Conservation (phyloP, 805 yeast genomes). For the Kuraishia capsulata region DNA sequence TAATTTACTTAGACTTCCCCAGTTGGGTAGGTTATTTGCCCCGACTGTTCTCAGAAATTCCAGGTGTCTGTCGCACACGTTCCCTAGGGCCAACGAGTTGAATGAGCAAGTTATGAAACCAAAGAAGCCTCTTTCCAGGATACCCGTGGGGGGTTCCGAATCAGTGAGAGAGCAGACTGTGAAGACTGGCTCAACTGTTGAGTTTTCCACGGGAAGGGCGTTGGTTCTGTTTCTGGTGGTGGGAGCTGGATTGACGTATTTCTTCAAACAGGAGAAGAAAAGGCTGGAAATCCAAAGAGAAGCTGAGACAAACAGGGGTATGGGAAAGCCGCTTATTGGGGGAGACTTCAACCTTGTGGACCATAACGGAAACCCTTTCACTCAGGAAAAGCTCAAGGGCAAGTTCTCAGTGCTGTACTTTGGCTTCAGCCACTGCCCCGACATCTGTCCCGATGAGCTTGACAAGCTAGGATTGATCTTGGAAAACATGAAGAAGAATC, state of each 20-base stretch:
- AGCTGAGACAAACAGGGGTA: conserved; percentile 78
- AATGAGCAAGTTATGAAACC: background rate
- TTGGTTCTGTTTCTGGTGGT: conserved; percentile 53
- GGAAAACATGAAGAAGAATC: conserved; percentile 44
- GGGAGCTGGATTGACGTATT: conserved; percentile 65
- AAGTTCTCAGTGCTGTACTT: conserved; percentile 83
- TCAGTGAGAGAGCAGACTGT: conserved; percentile 19
- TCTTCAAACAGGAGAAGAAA: conserved; percentile 69
- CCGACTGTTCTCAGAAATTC: too few species aligned
- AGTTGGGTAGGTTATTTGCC: too few species aligned
- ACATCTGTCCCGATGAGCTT: conserved; percentile 95
- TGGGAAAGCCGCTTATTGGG: conserved; percentile 90
- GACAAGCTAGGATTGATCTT: conserved; percentile 79
- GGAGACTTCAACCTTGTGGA: conserved; percentile 78
- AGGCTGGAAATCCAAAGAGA: conserved; percentile 65
- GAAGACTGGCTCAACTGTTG: conserved; percentile 33
- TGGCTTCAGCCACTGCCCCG: conserved; percentile 97
- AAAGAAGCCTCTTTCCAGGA: conserved; percentile 67
- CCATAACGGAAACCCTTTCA: conserved; percentile 61
- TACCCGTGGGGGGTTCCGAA: conserved; percentile 61
- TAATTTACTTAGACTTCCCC: too few species aligned
- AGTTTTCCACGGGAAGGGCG: conserved; percentile 82
- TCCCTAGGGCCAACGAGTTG: background rate
- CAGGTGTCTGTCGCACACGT: background rate
- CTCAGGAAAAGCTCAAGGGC: conserved; percentile 67